Evolutionary conservation across 345 rosid species (phyloP).

Genomic region (Cardiospermum halicacabum): DNA sequence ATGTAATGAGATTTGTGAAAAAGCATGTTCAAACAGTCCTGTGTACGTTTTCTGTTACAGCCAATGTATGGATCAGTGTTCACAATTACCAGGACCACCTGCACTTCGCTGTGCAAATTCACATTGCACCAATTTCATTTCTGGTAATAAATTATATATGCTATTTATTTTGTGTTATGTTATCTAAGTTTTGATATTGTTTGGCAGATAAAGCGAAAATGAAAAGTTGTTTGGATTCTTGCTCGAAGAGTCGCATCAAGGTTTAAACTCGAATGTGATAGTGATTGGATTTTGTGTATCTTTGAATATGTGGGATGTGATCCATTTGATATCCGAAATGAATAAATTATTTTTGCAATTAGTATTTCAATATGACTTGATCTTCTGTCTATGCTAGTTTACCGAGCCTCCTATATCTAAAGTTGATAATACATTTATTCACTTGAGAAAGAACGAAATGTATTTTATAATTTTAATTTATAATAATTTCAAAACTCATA

Average conservation of each 20-base stretch:
- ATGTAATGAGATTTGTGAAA: not conserved
- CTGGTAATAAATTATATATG: not conserved
- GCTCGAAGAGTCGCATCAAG: not conserved
- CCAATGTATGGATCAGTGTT: not conserved
- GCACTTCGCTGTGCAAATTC: not conserved
- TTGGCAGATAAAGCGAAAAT: not conserved
- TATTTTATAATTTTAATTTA: too few species aligned
- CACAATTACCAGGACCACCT: not conserved
- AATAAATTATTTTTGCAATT: too few species aligned
- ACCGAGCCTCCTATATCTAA: too few species aligned
- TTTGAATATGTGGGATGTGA: too few species aligned
- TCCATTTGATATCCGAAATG: too few species aligned
- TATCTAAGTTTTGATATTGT: not conserved
- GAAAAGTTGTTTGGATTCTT: not conserved
- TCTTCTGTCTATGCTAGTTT: too few species aligned
- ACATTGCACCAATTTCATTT: not conserved
- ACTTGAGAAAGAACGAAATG: too few species aligned
- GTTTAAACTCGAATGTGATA: not conserved
- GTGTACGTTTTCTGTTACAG: not conserved
- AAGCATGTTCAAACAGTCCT: not conserved
- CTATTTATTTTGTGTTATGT: not conserved
- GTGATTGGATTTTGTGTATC: not conserved
- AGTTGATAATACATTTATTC: too few species aligned
- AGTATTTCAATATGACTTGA: too few species aligned
- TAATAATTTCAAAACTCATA: too few species aligned